Evolutionary conservation across 768 basidiomycete genomes (phyloP), one percentile per base, ranked within the genome.

Genomic region (Arthromyces matolae): DNA sequence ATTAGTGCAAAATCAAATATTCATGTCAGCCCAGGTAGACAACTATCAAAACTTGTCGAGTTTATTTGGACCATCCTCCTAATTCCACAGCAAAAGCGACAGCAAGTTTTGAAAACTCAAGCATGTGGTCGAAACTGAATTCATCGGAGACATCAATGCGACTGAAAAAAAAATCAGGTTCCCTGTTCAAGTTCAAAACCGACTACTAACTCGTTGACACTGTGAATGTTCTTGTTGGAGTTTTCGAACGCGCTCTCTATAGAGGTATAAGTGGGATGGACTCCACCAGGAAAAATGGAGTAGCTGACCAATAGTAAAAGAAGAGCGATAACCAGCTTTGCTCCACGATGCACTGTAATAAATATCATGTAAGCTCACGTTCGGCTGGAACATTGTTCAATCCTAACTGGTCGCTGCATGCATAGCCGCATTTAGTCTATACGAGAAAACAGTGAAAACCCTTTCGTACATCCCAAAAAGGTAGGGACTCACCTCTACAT

Each of bases 91-190:
- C 86, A 61, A 85, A 88, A 1, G 85, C 88, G 22, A 86, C 81
- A 29, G 84, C 86, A 44, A 92, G 71, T 71, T 91, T 91, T 41
- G 87, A 87, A 67, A 92, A 92, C 67, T 92, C 84, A 47, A 87
- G 58, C 89, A 94, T 91, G 64, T 97, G 93, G 5, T 71, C 66
- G 64, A 95, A 97, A 60, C 84, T 88, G 68, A 96, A 96, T 64
- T 95, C 93, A 18, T 80, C 71, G 9, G 90, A 90, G 50, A 89
- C 74, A 62, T 94, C 89, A 47, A 88, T 87, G 42, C 86, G 86
- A 63, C 89, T 91, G 58, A 28, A 35, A 55, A 35, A 29, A 45
- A 39, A 34, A 50, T 58, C 59, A 50, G 56, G 42, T 47, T 44
- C 54, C 24, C 25, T 34, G 32, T 19, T 45, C 32, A 36, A 24